These are phyloP conservation scores for Lasiodiplodia citricola DNA, from an alignment of 2,329 filamentous ascomycete genomes.

Conservation along the genomic window DNA sequence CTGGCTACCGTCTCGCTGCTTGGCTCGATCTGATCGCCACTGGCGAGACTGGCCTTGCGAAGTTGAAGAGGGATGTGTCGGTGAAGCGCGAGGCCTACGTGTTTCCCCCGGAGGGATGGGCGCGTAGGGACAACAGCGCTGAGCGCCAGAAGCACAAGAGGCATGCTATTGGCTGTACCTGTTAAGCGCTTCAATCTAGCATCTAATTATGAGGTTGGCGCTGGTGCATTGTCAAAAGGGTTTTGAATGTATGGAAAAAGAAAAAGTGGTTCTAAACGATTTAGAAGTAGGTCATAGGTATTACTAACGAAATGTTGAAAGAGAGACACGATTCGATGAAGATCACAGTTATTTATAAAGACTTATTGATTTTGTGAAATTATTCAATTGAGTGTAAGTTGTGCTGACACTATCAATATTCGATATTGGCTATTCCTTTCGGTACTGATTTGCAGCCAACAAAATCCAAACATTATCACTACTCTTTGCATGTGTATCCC, in stretches of 20 bases:
- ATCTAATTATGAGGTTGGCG: not conserved
- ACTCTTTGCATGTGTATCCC: too few relatives aligned
- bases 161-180: conserved; percentile 20
- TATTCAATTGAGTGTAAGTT: too few relatives aligned
- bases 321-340: not conserved
- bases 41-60: conserved; percentile 26
- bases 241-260: not conserved
- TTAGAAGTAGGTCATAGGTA: too few relatives aligned
- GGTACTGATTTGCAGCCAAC: too few relatives aligned
- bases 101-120: conserved; percentile 11
- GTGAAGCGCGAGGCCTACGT: conserved; percentile 2
- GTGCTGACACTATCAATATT: too few relatives aligned
- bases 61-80: conserved; percentile 13
- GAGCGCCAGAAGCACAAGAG: conserved; percentile 21
- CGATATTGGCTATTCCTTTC: too few relatives aligned
- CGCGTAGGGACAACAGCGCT: conserved; percentile 2
- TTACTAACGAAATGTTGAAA: too few relatives aligned
- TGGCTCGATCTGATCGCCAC: conserved; percentile 44
- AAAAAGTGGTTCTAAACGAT: not conserved
- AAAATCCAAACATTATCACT: too few relatives aligned
- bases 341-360: not conserved
- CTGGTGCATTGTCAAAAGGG: not conserved
- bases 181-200: not conserved
- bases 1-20: conserved; percentile 43
- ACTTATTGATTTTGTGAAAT: too few relatives aligned